Conservation (phyloP, 1,139 yeast species). For the Kluyveromyces sp. region DNA sequence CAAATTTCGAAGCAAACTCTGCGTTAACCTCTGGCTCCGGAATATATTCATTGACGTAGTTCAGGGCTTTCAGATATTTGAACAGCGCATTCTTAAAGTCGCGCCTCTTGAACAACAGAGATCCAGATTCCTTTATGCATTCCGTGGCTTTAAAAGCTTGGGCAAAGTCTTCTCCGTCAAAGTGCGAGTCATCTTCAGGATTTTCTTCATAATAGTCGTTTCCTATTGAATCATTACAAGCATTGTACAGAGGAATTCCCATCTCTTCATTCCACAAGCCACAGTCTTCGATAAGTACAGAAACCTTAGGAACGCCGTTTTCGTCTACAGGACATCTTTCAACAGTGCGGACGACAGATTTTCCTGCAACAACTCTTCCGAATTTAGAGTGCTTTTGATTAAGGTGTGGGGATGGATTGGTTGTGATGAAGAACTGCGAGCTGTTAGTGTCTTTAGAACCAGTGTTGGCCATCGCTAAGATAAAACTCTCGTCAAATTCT, state of each 20-base stretch:
- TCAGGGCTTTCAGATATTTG: slow-evolving; percentile 56
- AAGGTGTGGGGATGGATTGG: slow-evolving; percentile 64
- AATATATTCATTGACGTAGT: slow-evolving; percentile 62
- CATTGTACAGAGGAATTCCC: slow-evolving; percentile 52
- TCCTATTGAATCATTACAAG: slow-evolving; percentile 52
- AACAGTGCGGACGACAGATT: slow-evolving; percentile 60
- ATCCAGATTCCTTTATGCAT: slow-evolving; percentile 61
- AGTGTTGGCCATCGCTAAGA: slow-evolving; percentile 68
- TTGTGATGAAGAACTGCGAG: slow-evolving; percentile 75
- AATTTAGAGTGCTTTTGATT: slow-evolving; percentile 71
- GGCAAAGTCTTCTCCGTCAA: slow-evolving; percentile 51
- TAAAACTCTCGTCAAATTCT: slow-evolving; percentile 41
- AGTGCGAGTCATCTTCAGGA: slow-evolving; percentile 61
- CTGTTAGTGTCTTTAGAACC: slow-evolving; percentile 53
- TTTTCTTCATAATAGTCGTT: slow-evolving; percentile 69
- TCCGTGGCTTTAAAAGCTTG: slow-evolving; percentile 44
- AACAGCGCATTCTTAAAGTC: slow-evolving; percentile 45
- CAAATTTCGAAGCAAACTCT: slow-evolving; percentile 44
- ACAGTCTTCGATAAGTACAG: slow-evolving; percentile 50
- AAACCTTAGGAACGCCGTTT: slow-evolving; percentile 39
- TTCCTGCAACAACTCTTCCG: slow-evolving; percentile 60
- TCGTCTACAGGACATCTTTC: slow-evolving; percentile 47
- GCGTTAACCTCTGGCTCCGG: slow-evolving; percentile 66
- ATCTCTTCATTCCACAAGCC: slow-evolving; percentile 57
- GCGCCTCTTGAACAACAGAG: slow-evolving; percentile 48